Conservation (phyloP, 352 stramenopile genomes). For the Halophytophthora polymorphica region DNA sequence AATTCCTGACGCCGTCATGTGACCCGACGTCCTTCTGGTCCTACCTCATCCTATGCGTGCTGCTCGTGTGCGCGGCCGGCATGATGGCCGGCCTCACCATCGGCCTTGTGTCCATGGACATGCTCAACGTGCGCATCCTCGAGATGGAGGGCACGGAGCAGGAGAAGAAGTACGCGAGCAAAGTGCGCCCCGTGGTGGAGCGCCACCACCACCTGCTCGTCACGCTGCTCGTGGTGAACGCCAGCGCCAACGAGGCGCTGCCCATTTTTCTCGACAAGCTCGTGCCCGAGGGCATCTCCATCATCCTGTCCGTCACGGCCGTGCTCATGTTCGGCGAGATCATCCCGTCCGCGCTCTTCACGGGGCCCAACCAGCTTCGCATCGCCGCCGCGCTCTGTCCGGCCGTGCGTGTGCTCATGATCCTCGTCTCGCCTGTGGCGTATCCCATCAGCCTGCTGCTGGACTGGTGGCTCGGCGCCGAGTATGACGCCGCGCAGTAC, state of each 20-base stretch:
- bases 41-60: slow-evolving; percentile 41
- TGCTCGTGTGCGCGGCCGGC: slow-evolving; percentile 51
- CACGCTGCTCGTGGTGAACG: slow-evolving; percentile 94
- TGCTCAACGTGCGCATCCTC: slow-evolving; percentile 78
- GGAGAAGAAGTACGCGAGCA: slow-evolving; percentile 72
- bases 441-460: slow-evolving; percentile 90
- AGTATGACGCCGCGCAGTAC: slow-evolving; percentile 77
- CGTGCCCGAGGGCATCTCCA: slow-evolving; percentile 76
- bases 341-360: slow-evolving; percentile 93
- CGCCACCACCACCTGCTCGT: slow-evolving; percentile 92
- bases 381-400: slow-evolving; percentile 84
- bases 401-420: slow-evolving; percentile 87
- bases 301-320: slow-evolving; percentile 92
- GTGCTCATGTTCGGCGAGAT: slow-evolving; percentile 97
- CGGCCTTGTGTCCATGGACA: slow-evolving; percentile 72
- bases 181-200: slow-evolving; percentile 87
- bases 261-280: slow-evolving; percentile 93
- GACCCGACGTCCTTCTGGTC: slow-evolving; percentile 62
- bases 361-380: slow-evolving; percentile 89
- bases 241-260: slow-evolving; percentile 90
- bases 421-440: slow-evolving; percentile 84
- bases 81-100: slow-evolving; percentile 81
- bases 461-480: slow-evolving; percentile 83
- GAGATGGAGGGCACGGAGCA: slow-evolving; percentile 63
- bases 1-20: slow-evolving; percentile 67